These are phyloP conservation scores for Sclerotinia borealis DNA, from an alignment of 2,329 filamentous ascomycete genomes.

Conservation along the genomic window DNA sequence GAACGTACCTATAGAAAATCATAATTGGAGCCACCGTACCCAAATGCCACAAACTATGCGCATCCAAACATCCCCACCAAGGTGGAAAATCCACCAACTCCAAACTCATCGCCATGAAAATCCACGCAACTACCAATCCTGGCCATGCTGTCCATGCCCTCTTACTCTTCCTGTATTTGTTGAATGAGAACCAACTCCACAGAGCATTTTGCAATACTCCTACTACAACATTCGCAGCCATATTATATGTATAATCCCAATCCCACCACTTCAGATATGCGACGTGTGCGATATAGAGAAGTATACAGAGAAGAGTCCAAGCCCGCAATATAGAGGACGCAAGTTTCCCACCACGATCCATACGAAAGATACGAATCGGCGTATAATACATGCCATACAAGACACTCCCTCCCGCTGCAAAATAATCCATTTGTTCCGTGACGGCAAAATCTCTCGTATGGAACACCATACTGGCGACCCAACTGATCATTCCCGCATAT, in stretches of 20 bases:
- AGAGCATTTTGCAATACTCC: constrained; percentile 75
- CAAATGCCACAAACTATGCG: constrained; percentile 92
- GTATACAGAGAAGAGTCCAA: constrained; percentile 70
- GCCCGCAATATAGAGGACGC: constrained; percentile 48
- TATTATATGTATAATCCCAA: constrained; percentile 98
- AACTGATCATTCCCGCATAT: constrained; percentile 74
- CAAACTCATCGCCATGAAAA: constrained; percentile 89
- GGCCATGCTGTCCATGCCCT: constrained; percentile 83
- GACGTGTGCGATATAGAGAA: constrained; percentile 70
- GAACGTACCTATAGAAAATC: constrained; percentile 88
- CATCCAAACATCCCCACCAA: constrained; percentile 74
- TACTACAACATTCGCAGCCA: constrained; percentile 83
- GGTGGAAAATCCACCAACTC: constrained; percentile 94
- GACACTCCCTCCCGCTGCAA: constrained; percentile 82
- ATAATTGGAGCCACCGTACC: constrained; percentile 84
- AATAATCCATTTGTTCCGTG: constrained; percentile 96
- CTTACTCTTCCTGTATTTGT: constrained; percentile 63
- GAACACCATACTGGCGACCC: constrained; percentile 86
- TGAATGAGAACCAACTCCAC: constrained; percentile 80
- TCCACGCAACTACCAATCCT: constrained; percentile 83
- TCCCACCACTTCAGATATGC: constrained; percentile 76
- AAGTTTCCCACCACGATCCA: constrained; percentile 53
- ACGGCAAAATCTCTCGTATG: constrained; percentile 79
- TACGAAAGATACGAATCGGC: constrained; percentile 72
- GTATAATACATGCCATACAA: constrained; percentile 88